Conservation (phyloP, 805 yeast species). For the Metschnikowia cubensis region DNA sequence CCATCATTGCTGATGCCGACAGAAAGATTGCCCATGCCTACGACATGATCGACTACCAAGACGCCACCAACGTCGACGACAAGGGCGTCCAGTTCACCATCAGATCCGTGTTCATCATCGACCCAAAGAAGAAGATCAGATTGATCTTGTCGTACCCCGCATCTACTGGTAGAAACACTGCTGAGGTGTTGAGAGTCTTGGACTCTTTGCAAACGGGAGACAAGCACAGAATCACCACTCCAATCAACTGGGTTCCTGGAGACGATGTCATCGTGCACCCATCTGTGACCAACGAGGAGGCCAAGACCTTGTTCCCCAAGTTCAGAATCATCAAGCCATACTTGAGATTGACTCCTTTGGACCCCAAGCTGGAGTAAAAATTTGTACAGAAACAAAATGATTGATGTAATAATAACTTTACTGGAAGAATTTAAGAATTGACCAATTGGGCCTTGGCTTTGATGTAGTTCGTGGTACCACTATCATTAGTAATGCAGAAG, state of each 20-base stretch:
- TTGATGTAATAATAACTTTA: too few relatives aligned
- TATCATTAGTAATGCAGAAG: background rate
- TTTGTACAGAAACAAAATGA: too few relatives aligned
- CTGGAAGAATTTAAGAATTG: too few relatives aligned
- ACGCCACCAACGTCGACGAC: conserved; percentile 65
- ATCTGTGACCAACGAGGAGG: conserved; percentile 65
- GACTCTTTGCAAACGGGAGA: conserved; percentile 88
- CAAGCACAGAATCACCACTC: conserved; percentile 79
- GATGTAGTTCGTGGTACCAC: too few relatives aligned
- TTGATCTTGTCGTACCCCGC: conserved; percentile 88
- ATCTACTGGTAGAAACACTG: conserved; percentile 89
- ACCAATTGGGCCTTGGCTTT: too few relatives aligned
- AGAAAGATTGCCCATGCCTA: conserved; percentile 80
- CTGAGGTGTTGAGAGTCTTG: conserved; percentile 85
- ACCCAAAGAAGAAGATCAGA: conserved; percentile 86
- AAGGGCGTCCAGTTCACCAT: conserved; percentile 77
- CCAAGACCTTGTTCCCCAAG: conserved; percentile 75
- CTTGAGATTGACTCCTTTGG: conserved; percentile 62
- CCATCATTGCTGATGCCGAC: conserved; percentile 84
- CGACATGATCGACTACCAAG: conserved; percentile 87
- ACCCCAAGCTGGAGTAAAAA: conserved; percentile 20
- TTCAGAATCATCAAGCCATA: conserved; percentile 87
- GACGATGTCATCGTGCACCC: conserved; percentile 93
- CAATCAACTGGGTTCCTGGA: conserved; percentile 87
- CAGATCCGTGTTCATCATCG: conserved; percentile 89